Base-by-base conservation (phyloP, 495 filamentous ascomycete genomes). In the Cercophora scortea region DNA sequence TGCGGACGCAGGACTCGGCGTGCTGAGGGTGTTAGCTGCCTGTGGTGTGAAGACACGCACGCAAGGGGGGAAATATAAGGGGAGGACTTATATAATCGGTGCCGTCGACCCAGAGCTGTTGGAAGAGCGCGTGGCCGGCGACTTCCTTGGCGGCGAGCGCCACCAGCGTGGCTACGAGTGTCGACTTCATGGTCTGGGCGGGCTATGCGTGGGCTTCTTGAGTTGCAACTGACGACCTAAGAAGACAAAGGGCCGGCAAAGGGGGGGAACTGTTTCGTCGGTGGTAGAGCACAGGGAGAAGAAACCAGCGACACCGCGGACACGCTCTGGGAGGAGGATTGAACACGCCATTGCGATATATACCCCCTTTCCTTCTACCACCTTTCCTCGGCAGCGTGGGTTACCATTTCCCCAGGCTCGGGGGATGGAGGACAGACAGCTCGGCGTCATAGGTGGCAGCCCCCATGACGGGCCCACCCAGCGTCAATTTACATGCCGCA, bases 51-150 rank as follows among this genome's bases (percentile, higher is more conserved):
- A 25, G 16, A n/a, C 9, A 8, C 1, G 8, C n/a, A n/a, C n/a
- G n/a, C n/a, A n/a, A n/a, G n/a, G 16, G 40, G 6, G 10, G 11
- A 7, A 33, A n/a, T 16, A 41, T 6, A 40, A 51, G 45, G 46
- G 44, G 61, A 52, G 48, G 45, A 71, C 70, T 60, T 71, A 72
- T 72, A 67, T 67, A 69, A 55, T 79, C 76, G 32, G 68, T 67
- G 6, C 74, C 75, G 49, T 78, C 63, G 8, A 79, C 63, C 72
- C 73, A 78, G 32, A 79, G 66, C 42, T 78, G 65, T 51, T 79
- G 76, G 63, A 77, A 79, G 34, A 68, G 68, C 19, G 76, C 71
- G 39, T 79, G 76, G 18, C 66, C 70, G 41, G 71, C 61, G 12
- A 68, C 70, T 36, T 69, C 47, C 6, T 61, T 58, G 40, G 62